Percentiles rank a stretch among this genome's conserved stretches.
Conservation (phyloP, 768 basidiomycete species). For the Kwoniella heveanensis region DNA sequence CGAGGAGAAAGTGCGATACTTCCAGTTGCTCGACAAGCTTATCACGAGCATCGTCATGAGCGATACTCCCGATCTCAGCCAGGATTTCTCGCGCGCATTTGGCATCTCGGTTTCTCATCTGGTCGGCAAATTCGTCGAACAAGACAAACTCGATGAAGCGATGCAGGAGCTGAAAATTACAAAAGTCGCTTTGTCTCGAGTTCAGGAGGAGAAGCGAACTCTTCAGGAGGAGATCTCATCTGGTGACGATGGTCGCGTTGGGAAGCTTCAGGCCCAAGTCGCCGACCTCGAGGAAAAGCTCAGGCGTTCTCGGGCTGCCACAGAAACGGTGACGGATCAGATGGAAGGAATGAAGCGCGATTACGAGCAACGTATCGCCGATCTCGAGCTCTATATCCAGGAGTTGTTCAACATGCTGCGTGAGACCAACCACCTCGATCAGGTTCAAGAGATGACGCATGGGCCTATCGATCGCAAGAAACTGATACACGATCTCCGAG, state of each 20-base stretch:
- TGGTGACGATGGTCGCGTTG: slow-evolving; percentile 81
- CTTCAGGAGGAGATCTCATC: slow-evolving; percentile 79
- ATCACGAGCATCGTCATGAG: slow-evolving; percentile 90
- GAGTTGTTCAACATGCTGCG: slow-evolving; percentile 92
- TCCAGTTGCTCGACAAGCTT: slow-evolving; percentile 84
- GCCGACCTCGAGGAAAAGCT: slow-evolving; percentile 75
- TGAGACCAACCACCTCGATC: slow-evolving; percentile 72
- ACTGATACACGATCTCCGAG: slow-evolving; percentile 64
- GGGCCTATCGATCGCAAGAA: slow-evolving; percentile 75
- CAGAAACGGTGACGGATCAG: slow-evolving; percentile 72
- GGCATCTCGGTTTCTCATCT: slow-evolving; percentile 87
- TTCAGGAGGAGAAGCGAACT: slow-evolving; percentile 74
- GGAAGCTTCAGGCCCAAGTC: slow-evolving; percentile 73
- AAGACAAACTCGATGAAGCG: slow-evolving; percentile 75
- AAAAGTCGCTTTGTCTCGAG: slow-evolving; percentile 60
- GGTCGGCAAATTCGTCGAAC: slow-evolving; percentile 85
- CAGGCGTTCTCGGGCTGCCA: slow-evolving; percentile 74
- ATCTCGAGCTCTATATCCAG: slow-evolving; percentile 88
- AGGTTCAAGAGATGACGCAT: slow-evolving; percentile 66
- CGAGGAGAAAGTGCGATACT: slow-evolving; percentile 79
- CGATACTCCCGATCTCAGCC: slow-evolving; percentile 68
- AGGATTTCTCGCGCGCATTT: slow-evolving; percentile 78
- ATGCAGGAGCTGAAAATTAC: slow-evolving; percentile 75
- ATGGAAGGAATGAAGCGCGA: slow-evolving; percentile 72
- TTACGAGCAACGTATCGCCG: slow-evolving; percentile 82